Conservation (phyloP, 2,329 filamentous ascomycete genomes). For the Cordyceps militaris region DNA sequence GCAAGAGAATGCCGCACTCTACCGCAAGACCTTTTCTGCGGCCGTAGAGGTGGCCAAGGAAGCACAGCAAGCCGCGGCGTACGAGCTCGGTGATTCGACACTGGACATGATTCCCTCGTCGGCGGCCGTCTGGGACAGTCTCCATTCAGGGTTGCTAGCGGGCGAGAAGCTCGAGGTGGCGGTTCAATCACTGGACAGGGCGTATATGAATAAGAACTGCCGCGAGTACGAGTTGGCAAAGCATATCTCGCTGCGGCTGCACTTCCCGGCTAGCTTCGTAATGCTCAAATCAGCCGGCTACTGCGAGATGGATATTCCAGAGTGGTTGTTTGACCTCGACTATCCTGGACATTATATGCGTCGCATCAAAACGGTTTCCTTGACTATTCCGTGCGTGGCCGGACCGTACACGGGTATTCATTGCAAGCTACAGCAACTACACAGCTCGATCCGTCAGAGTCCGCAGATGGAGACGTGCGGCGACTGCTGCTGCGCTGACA, state of each 20-base stretch:
- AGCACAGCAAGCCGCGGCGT: conserved; percentile 6
- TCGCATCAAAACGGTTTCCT: conserved; percentile 25
- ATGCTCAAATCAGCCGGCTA: conserved; percentile 8
- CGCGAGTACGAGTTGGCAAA: conserved; percentile 14
- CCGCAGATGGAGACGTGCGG: neutral
- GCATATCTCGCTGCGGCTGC: conserved; percentile 12
- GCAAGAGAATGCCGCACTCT: conserved; percentile 7
- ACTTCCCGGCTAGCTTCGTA: conserved; percentile 10
- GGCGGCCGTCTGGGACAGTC: conserved; percentile 9
- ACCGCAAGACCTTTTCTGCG: neutral
- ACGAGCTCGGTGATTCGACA: conserved; percentile 6
- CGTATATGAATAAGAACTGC: conserved; percentile 12
- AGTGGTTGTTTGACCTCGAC: conserved; percentile 31
- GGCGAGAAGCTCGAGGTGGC: conserved; percentile 12
- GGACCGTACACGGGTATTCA: conserved; percentile 24
- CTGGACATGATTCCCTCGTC: conserved; percentile 2
- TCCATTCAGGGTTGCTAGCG: conserved; percentile 11
- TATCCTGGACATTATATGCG: conserved; percentile 34
- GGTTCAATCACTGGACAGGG: conserved; percentile 6
- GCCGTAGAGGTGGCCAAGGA: conserved; percentile 5
- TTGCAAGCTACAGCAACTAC: conserved; percentile 5
- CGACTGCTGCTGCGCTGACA: neutral
- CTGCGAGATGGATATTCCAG: conserved; percentile 21
- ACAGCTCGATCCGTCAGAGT: conserved; percentile 1
- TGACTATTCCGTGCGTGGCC: conserved; percentile 26